Conservation (phyloP, 106 monocot species). For the Alisma plantagoaquatica region DNA sequence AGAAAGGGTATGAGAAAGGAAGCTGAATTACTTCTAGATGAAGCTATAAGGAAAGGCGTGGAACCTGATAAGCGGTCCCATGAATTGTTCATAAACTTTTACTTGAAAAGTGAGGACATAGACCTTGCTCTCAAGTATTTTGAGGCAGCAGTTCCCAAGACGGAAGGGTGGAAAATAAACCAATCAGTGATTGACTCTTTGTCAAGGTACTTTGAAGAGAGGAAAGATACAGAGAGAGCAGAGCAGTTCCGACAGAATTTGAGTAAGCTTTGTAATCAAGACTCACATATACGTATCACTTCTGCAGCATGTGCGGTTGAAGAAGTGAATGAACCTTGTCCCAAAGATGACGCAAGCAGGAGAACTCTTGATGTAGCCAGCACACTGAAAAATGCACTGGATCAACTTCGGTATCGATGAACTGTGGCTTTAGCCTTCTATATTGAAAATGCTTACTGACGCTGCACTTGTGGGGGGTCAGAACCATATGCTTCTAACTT, state of each 20-base stretch:
- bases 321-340: no score
- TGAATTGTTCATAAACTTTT: conserved; percentile 32
- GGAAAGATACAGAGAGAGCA: conserved; percentile 32
- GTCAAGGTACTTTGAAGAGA: conserved; percentile 27
- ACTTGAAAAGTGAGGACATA: conserved; percentile 29
- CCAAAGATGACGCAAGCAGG: no score
- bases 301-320: no score
- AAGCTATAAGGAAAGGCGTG: conserved; percentile 16
- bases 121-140: conserved; percentile 26
- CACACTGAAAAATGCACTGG: no score
- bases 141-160: conserved; percentile 5
- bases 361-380: no score
- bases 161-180: conserved; percentile 15
- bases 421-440: no score
- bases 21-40: conserved; percentile 26
- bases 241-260: conserved; percentile 31
- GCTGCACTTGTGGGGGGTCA: no score
- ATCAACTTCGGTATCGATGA: no score
- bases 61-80: conserved; percentile 20
- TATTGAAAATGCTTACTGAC: no score
- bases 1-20: conserved; percentile 35
- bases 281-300: no score
- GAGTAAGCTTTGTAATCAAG: no score
- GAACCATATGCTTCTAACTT: no score
- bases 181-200: conserved; percentile 25